Percentiles rank a stretch among this genome's conserved stretches.
Conservation (phyloP, 2,329 filamentous ascomycete genomes). For the Fusarium staphyleae region DNA sequence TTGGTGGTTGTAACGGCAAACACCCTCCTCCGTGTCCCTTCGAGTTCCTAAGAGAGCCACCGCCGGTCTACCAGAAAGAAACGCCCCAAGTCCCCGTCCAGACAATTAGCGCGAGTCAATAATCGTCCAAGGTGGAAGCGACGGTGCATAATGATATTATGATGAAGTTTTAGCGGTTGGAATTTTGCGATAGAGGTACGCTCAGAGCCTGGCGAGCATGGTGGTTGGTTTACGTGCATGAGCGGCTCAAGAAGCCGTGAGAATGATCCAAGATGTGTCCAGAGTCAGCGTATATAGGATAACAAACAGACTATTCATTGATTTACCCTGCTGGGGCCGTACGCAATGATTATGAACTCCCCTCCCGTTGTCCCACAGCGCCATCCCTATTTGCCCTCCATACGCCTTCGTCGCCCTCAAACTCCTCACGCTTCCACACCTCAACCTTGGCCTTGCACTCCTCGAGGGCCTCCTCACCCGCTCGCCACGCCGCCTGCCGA, state of each 20-base stretch:
- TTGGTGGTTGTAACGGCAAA: constrained; percentile 41
- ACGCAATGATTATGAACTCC: background rate
- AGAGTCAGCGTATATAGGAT: constrained; percentile 14
- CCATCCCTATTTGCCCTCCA: constrained; percentile 92
- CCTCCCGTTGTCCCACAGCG: constrained; percentile 59
- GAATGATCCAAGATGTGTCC: background rate
- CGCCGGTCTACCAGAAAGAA: constrained; percentile 46
- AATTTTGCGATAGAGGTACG: constrained; percentile 10
- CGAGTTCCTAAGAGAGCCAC: constrained; percentile 48
- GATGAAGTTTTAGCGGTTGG: constrained; percentile 11
- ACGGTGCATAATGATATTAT: background rate
- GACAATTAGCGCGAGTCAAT: too few species aligned
- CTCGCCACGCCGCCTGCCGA: constrained; percentile 83
- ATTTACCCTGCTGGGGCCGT: background rate
- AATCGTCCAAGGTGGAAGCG: background rate
- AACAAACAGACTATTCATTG: constrained; percentile 1
- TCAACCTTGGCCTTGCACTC: constrained; percentile 86
- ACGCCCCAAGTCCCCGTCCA: background rate
- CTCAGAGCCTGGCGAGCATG: constrained; percentile 9
- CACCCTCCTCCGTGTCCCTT: constrained; percentile 49
- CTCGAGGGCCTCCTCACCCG: constrained; percentile 89
- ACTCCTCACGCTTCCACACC: constrained; percentile 94
- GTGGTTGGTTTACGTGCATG: constrained; percentile 9
- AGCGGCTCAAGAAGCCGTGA: background rate
- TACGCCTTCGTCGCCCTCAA: constrained; percentile 76